Evolutionary conservation across 768 basidiomycete genomes (phyloP), one percentile per base, ranked within the genome.

Genomic region (Boletus huronensis): DNA sequence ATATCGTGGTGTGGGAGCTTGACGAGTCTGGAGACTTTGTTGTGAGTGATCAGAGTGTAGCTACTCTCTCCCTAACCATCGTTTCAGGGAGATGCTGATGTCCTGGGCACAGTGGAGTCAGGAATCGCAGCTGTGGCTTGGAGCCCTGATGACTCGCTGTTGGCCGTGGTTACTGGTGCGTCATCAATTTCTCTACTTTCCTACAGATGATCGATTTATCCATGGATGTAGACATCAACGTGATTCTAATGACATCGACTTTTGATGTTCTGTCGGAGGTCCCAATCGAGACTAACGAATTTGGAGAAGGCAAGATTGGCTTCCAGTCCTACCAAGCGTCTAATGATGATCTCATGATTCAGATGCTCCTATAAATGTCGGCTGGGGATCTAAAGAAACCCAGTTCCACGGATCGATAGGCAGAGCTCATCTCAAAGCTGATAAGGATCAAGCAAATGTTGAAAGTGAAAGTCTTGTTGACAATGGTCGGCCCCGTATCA

Each of bases 391-490:
- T 2, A 96, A 95, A 65, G 81, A 90, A 68, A 98, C 97, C 0
- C 97, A 99, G 65, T 99, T 99, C 67, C 94, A 98, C 61, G 97
- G 97, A 10, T 96, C 94, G 0, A 76, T 93, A 5, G 96, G 97
- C 17, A 98, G 98, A 69, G 74, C 81, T 2, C 66, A 70, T 59
- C 64, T 70, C 52, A 60, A 58, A 32, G 88, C 89, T 23, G 90
- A 92, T 0, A 77, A 80, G 26, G 60, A 71, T 11, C 59, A 67
- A 54, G 62, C 72, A 34, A 64, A 71, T 5, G 65, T 61, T 31
- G 73, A 81, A 19, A 79, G 80, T 21, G 73, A 77, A 8, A 85
- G 83, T 59, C 84, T 85, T 3, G 82, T 85, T 57, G 93, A 98
- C 60, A 86, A 93, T 51, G 68, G 62, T 2, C 65, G 76, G 31